These are phyloP conservation scores for Cryptococcus deneoformans DNA, from an alignment of 1,284 basidiomycete genomes.

Conservation along the genomic window DNA sequence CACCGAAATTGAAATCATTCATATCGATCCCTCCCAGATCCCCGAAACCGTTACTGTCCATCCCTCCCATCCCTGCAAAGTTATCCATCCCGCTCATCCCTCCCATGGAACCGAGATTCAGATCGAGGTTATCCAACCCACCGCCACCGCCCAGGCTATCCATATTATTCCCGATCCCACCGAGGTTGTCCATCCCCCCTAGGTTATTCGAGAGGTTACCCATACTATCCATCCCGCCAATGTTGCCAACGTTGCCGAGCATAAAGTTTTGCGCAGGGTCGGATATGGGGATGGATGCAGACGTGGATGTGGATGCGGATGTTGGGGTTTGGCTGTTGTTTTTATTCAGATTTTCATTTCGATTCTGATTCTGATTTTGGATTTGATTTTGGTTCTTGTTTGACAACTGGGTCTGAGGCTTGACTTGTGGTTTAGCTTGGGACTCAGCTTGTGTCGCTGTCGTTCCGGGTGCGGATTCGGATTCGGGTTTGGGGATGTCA, in stretches of 20 bases:
- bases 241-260: background rate
- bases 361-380: background rate
- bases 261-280: no score
- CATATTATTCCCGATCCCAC: background rate
- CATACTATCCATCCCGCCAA: background rate
- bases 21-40: slow-evolving; percentile 16
- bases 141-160: background rate
- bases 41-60: background rate
- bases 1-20: slow-evolving; percentile 17
- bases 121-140: background rate
- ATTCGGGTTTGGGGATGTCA: background rate
- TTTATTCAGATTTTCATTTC: background rate
- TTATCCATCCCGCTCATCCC: background rate
- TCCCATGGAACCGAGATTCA: background rate
- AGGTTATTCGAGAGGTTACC: background rate
- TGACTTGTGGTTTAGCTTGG: background rate
- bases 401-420: background rate
- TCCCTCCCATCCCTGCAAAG: background rate
- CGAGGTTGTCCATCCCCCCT: background rate
- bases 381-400: background rate
- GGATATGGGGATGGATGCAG: no score
- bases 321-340: background rate
- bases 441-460: background rate
- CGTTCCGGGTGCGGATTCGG: background rate
- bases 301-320: background rate